These are phyloP conservation scores for Diaporthe ilicicola DNA, from an alignment of 2,329 filamentous ascomycete genomes.

Conservation along the genomic window DNA sequence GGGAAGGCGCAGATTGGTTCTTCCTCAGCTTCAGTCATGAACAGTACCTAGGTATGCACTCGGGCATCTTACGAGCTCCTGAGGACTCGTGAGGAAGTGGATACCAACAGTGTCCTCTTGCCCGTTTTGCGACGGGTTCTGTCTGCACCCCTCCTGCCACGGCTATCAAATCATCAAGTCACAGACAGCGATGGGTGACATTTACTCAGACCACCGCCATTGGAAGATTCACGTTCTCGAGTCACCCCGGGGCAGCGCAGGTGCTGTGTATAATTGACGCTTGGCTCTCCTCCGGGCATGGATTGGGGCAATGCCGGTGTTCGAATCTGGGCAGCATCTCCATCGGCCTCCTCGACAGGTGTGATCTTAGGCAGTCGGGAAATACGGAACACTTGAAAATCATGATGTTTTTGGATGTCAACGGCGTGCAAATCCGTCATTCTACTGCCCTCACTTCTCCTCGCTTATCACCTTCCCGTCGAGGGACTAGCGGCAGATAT, in stretches of 20 bases:
- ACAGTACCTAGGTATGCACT: no score
- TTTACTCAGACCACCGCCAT: neutral
- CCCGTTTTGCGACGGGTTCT: neutral
- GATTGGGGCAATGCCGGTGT: no score
- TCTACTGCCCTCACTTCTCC: neutral
- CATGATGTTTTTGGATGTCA: neutral
- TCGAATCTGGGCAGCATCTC: no score
- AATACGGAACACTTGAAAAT: no score
- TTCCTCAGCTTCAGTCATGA: neutral
- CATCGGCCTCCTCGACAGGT: no score
- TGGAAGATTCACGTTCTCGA: neutral
- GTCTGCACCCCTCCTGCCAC: neutral
- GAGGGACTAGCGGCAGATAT: neutral
- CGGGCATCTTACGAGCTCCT: no score
- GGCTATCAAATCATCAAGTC: neutral
- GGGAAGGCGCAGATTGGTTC: no score
- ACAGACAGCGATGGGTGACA: neutral
- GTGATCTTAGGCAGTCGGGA: no score
- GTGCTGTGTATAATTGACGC: no score
- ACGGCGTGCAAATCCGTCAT: neutral
- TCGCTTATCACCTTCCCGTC: neutral
- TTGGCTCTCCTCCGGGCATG: no score
- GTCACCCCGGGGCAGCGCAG: no score
- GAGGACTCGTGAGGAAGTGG: neutral
- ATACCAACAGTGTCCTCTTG: neutral